Conservation (phyloP, 2,329 filamentous ascomycete genomes). For the Trichoderma sp. region DNA sequence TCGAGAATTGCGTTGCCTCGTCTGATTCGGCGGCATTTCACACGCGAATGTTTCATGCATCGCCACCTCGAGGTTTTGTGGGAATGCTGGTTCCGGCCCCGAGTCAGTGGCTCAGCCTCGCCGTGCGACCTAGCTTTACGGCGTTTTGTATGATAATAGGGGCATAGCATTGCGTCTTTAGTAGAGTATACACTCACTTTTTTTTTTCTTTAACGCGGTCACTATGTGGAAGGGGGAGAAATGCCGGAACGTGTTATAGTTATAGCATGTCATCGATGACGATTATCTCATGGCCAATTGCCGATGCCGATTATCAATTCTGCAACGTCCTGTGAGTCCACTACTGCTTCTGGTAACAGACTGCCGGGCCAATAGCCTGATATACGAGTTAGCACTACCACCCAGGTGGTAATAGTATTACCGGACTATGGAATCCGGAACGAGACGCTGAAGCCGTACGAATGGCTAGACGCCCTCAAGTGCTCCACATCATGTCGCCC, state of each 20-base stretch:
- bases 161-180: neutral
- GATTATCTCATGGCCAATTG: neutral
- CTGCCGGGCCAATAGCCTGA: neutral
- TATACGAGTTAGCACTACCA: neutral
- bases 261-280: neutral
- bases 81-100: neutral
- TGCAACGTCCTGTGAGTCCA: neutral
- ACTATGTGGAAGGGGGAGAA: neutral
- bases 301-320: neutral
- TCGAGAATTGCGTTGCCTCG: neutral
- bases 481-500: neutral
- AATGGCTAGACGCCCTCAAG: neutral
- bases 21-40: slow-evolving; percentile 1
- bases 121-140: neutral
- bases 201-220: neutral
- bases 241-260: neutral
- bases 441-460: neutral
- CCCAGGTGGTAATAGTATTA: neutral
- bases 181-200: neutral
- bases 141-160: neutral
- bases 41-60: neutral
- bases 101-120: slow-evolving; percentile 14
- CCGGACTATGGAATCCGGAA: neutral
- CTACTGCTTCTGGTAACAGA: neutral
- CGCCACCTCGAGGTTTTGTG: neutral